phyloP scores from a whole-genome alignment of 176 grass and related monocot species.

The Hyparrhenia diplandra region DNA sequence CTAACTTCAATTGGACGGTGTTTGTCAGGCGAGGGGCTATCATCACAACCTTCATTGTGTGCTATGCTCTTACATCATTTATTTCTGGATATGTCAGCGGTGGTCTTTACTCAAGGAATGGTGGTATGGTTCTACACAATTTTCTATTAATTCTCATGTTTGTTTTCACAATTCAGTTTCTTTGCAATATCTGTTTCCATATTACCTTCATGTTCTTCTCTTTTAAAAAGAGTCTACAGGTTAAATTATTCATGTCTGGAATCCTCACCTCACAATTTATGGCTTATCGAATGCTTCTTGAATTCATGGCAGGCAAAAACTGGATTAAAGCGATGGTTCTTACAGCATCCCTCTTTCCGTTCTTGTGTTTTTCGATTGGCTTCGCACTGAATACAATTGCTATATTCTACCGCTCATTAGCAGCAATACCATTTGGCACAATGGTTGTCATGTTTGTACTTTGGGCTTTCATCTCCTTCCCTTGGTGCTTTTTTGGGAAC shows the following conservation, averaged over 20 bases:
- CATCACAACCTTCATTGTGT: conserved; percentile 97
- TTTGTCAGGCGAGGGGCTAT: conserved; percentile 74
- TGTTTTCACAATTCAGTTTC: neutral
- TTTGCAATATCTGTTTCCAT: neutral
- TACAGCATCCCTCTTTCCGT: conserved; percentile 89
- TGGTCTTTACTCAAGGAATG: conserved; percentile 82
- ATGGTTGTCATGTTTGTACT: conserved; percentile 94
- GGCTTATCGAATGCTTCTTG: conserved; percentile 19
- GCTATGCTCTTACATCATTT: conserved; percentile 97
- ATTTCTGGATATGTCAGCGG: conserved; percentile 98
- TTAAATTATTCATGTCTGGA: neutral
- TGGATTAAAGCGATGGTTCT: conserved; percentile 98
- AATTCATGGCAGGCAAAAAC: conserved; percentile 76
- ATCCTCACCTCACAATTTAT: neutral
- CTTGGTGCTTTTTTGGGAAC: conserved; percentile 84
- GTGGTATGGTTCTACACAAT: conserved; percentile 54
- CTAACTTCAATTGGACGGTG: conserved; percentile 23
- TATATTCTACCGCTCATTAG: conserved; percentile 92
- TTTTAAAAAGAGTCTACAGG: neutral
- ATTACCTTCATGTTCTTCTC: neutral
- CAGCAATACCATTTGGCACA: conserved; percentile 94
- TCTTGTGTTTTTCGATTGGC: conserved; percentile 91
- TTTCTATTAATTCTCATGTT: neutral
- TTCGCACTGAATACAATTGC: conserved; percentile 85
- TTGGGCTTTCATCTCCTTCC: conserved; percentile 98